Conservation (phyloP, 768 basidiomycete genomes). For the Psilocybe subaeruginosa region DNA sequence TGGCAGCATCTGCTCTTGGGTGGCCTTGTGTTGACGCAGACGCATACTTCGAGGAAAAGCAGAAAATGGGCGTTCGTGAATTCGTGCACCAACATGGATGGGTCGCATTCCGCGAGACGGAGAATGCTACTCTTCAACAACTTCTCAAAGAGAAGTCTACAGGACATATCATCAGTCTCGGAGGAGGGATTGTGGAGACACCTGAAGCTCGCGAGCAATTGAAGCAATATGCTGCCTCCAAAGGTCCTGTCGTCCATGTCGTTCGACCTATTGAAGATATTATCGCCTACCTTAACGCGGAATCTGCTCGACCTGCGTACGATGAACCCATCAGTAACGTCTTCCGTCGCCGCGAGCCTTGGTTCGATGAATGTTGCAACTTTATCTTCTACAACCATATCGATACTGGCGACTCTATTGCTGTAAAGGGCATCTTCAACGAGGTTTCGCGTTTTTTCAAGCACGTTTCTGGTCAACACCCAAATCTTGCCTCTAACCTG, state of each 20-base stretch:
- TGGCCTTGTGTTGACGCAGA: slow-evolving; percentile 88
- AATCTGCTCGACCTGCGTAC: slow-evolving; percentile 83
- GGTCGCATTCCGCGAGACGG: slow-evolving; percentile 86
- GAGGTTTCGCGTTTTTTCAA: slow-evolving; percentile 88
- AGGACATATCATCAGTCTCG: slow-evolving; percentile 83
- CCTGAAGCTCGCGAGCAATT: slow-evolving; percentile 73
- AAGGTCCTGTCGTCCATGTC: slow-evolving; percentile 84
- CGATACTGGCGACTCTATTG: slow-evolving; percentile 25
- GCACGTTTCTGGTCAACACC: slow-evolving; percentile 75
- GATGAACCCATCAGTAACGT: slow-evolving; percentile 88
- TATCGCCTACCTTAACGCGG: slow-evolving; percentile 75
- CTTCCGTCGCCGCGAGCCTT: slow-evolving; percentile 79
- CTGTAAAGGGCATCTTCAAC: slow-evolving; percentile 42
- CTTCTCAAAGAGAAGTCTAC: slow-evolving; percentile 61
- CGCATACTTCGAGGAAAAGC: slow-evolving; percentile 66
- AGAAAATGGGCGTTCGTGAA: slow-evolving; percentile 63
- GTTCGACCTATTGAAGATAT: slow-evolving; percentile 82
- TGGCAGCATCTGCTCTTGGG: slow-evolving; percentile 73
- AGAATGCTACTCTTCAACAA: slow-evolving; percentile 68
- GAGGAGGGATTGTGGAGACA: slow-evolving; percentile 94
- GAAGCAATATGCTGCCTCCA: slow-evolving; percentile 57
- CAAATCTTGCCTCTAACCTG: slow-evolving; percentile 65
- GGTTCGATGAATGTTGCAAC: slow-evolving; percentile 82
- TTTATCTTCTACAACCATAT: slow-evolving; percentile 86
- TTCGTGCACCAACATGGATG: slow-evolving; percentile 88